phyloP scores from a whole-genome alignment of 805 yeast genomes.

The Alloascoidea africana region DNA sequence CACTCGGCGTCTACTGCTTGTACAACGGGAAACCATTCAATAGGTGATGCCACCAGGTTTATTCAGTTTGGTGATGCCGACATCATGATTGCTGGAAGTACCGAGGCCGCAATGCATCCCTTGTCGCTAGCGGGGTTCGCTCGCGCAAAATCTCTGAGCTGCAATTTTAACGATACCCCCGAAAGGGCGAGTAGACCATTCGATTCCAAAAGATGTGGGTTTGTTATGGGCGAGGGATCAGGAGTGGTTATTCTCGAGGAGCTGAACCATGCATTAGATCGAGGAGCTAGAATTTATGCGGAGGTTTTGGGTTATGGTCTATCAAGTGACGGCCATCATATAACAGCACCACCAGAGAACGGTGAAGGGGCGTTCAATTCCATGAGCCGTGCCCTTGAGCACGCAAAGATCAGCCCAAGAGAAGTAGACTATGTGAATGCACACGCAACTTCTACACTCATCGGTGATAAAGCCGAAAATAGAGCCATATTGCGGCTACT shows the following conservation, averaged over 20 bases:
- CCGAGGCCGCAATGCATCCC: slow-evolving; percentile 82
- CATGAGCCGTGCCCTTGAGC: slow-evolving; percentile 59
- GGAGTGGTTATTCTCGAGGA: slow-evolving; percentile 71
- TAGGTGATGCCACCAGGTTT: slow-evolving; percentile 84
- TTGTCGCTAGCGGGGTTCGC: slow-evolving; percentile 83
- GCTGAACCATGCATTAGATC: slow-evolving; percentile 51
- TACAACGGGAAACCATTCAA: slow-evolving; percentile 88
- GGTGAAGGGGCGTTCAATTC: slow-evolving; percentile 81
- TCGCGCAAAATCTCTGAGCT: slow-evolving; percentile 67
- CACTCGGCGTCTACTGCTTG: slow-evolving; percentile 91
- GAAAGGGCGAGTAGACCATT: slow-evolving; percentile 71
- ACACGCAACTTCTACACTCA: slow-evolving; percentile 85
- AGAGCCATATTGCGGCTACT: slow-evolving; percentile 43
- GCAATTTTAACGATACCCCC: slow-evolving; percentile 48
- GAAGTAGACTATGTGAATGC: slow-evolving; percentile 77
- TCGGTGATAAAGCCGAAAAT: slow-evolving; percentile 87
- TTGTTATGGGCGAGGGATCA: slow-evolving; percentile 88
- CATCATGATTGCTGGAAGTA: slow-evolving; percentile 87
- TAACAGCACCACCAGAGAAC: slow-evolving; percentile 74
- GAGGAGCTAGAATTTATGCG: slow-evolving; percentile 61
- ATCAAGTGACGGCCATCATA: slow-evolving; percentile 84
- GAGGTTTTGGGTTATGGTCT: slow-evolving; percentile 82
- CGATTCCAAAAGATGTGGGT: slow-evolving; percentile 65
- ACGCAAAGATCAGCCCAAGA: slow-evolving; percentile 29
- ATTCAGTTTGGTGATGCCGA: slow-evolving; percentile 70